Conservation (phyloP, 805 yeast species). For the Cyberlindnera euphorbiiphila region DNA sequence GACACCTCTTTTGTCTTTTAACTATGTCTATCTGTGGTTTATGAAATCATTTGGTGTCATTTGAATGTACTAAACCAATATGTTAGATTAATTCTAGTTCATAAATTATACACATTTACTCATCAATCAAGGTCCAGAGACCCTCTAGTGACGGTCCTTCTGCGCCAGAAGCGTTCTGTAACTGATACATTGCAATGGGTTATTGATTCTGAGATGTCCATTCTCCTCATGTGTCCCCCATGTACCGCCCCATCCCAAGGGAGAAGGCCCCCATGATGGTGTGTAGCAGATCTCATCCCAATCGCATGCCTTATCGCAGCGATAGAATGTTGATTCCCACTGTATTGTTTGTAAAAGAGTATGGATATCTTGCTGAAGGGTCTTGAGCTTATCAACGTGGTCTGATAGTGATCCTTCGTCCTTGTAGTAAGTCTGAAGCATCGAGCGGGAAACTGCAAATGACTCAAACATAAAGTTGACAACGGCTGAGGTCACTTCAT, state of each 20-base stretch:
- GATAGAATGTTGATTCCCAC: slow-evolving; percentile 40
- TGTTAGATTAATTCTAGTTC: too few species aligned
- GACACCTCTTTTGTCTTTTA: too few species aligned
- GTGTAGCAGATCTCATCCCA: slow-evolving; percentile 50
- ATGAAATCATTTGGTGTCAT: too few species aligned
- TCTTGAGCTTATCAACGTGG: background rate
- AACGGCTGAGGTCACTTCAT: slow-evolving; percentile 37
- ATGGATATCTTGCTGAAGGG: background rate
- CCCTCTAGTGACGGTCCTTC: too few species aligned
- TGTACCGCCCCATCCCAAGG: slow-evolving; percentile 39
- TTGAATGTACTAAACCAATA: too few species aligned
- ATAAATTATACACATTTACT: too few species aligned
- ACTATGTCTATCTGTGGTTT: too few species aligned
- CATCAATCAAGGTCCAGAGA: too few species aligned
- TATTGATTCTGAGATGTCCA: slow-evolving; percentile 26
- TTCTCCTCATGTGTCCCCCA: slow-evolving; percentile 26
- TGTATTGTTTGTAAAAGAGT: slow-evolving; percentile 30
- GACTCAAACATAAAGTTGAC: slow-evolving; percentile 34
- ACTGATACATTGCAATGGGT: slow-evolving; percentile 19
- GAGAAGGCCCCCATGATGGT: slow-evolving; percentile 61
- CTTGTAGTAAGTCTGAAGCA: slow-evolving; percentile 25
- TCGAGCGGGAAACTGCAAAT: slow-evolving; percentile 30
- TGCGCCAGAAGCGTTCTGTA: too few species aligned
- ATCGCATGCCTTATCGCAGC: slow-evolving; percentile 40
- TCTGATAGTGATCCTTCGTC: background rate